Evolutionary conservation across 805 yeast species (phyloP).

Genomic region (Wickerhamiella sorbophila): DNA sequence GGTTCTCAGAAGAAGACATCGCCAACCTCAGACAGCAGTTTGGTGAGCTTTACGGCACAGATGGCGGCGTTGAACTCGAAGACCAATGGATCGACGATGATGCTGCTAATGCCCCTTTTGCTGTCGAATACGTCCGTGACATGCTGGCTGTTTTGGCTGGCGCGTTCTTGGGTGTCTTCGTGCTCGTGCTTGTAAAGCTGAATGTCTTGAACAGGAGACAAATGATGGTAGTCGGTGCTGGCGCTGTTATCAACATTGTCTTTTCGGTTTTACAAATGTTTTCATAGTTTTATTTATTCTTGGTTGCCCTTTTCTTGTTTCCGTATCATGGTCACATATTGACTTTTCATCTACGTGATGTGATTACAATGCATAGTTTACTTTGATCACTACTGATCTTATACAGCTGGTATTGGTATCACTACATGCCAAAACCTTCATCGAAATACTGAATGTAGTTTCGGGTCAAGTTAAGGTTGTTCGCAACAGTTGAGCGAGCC

Average conservation of each 20-base stretch:
- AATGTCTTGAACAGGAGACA: constrained; percentile 44
- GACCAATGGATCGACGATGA: constrained; percentile 83
- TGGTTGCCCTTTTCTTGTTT: no score
- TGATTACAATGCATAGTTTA: no score
- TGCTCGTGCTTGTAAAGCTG: constrained; percentile 44
- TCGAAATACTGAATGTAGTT: constrained; percentile 11
- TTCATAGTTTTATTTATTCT: no score
- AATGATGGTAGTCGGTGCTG: constrained; percentile 56
- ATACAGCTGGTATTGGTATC: no score
- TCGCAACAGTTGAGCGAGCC: constrained; percentile 9
- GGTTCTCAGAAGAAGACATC: constrained; percentile 69
- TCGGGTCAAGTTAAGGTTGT: constrained; percentile 1
- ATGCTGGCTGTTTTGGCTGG: constrained; percentile 62
- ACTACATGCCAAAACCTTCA: constrained; percentile 10
- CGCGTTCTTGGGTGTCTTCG: constrained; percentile 57
- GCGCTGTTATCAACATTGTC: constrained; percentile 51
- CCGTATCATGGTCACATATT: no score
- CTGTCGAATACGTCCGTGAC: constrained; percentile 46
- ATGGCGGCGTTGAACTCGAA: constrained; percentile 35
- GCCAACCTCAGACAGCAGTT: constrained; percentile 61
- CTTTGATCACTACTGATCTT: no score
- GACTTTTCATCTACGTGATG: no score
- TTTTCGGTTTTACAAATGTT: constrained; percentile 40
- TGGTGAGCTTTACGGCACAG: constrained; percentile 44
- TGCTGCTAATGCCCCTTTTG: constrained; percentile 34